Base-by-base conservation (phyloP, 2,329 filamentous ascomycete species). In the Chaetomium sp. region DNA sequence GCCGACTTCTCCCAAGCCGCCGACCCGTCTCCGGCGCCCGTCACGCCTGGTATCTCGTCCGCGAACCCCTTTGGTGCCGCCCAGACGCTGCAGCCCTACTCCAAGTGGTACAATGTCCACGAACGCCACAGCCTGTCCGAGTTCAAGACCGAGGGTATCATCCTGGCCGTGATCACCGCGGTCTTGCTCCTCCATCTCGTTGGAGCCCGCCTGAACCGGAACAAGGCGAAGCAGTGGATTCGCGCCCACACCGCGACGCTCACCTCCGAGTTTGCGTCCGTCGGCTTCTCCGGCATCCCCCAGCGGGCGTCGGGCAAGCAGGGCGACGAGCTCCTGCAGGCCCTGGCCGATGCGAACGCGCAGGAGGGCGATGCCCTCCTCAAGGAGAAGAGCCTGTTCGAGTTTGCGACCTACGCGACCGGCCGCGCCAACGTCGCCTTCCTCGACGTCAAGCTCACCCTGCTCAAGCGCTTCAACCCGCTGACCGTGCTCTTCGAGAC, bases 91-190 rank as follows among this genome's bases (percentile, higher is more conserved):
- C 75, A 78, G 33, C 88, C 89, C 11, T 96, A 87, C 72, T 96
- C 91, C 51, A 90, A 89, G 77, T 99, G 94, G 94, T 99, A 97
- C 76, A 90, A 91, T 55, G 78, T 97, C 59, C 94, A 95, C 80
- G 91, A 97, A 80, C 90, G 94, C 67, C 85, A 91, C 67, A 85
- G 85, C 33, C 76, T 86, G 58, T 80, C 79, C 67, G 94, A 99
- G 71, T 99, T 99, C 79, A 85, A 85, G 74, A 81, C 86, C 66
- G 94, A 99, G 76, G 87, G 88, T 57, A 75, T 91, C 70, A 88
- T 99, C 66, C 75, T 96, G 58, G 80, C 82, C 37, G 78, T 91
- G 67, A 82, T 96, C 64, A 68, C 85, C 53, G 62, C 95, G 52
- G 81, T 96, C 62, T 77, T 96, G 62, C 69, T 85, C 43, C 75